Evolutionary conservation across 2,329 filamentous ascomycete genomes (phyloP).

Genomic region (Venturia pyrina): DNA sequence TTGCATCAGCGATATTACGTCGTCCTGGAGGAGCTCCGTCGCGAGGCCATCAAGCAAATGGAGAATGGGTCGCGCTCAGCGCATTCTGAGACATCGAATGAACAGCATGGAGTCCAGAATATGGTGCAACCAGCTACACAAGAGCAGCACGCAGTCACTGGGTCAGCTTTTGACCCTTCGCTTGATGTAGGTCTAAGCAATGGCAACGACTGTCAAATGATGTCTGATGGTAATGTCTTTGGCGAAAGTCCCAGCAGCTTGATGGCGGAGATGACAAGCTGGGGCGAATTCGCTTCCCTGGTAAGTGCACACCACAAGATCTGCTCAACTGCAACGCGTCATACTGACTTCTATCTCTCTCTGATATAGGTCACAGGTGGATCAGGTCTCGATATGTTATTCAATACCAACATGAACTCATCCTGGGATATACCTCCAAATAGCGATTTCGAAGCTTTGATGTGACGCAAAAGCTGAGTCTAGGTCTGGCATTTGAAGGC

Average conservation of each 20-base stretch:
- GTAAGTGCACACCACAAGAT: slow-evolving; percentile 19
- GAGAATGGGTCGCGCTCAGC: slow-evolving; percentile 18
- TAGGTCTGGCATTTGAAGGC: not conserved
- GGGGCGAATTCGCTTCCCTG: slow-evolving; percentile 29
- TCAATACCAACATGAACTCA: not conserved
- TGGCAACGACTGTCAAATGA: slow-evolving; percentile 13
- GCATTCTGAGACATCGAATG: not conserved
- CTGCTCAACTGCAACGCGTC: not conserved
- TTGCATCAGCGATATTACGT: slow-evolving; percentile 38
- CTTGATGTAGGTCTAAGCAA: not conserved
- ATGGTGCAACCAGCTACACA: not conserved
- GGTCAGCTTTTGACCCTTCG: not conserved
- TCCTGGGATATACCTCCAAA: not conserved
- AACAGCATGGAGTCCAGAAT: not conserved
- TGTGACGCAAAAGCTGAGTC: not conserved
- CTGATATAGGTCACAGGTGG: not conserved
- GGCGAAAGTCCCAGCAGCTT: slow-evolving; percentile 19
- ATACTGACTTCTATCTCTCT: not conserved
- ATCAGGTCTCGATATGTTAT: not conserved
- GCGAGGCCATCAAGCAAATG: slow-evolving; percentile 29
- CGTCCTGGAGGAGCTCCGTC: slow-evolving; percentile 42
- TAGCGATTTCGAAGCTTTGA: not conserved
- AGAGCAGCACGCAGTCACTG: not conserved
- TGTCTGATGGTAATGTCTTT: slow-evolving; percentile 21
- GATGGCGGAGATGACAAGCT: slow-evolving; percentile 27